Evolutionary conservation across 148 eudicot species (phyloP), one percentile per base, ranked within the genome.

Genomic region (Rhododendron simsii): DNA sequence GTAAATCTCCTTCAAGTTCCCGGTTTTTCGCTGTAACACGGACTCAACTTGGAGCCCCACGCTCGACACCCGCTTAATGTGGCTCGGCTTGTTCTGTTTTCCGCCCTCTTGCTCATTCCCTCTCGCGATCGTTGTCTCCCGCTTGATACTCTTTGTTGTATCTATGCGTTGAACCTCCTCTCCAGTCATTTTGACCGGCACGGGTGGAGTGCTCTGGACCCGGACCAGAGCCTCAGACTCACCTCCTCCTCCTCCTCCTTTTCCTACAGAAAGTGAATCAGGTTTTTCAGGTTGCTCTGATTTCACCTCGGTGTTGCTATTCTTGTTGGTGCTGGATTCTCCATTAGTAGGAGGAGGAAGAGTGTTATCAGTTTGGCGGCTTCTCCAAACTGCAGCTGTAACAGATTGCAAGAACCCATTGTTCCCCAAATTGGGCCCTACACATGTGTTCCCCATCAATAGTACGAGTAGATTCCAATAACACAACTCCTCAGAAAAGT

Each of bases 11-110:
- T 92, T 92, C 86, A 92, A 50, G 85, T 88, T 92, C 35, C 79
- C 93, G 0, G 94, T 92, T 83, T 88, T 91, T 33, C 91, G 82
- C 83, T 90, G 91, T 48, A 92, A 84, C 50, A 92, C 94, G 0
- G 94, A 91, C 14, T 91, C 92, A 4, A 87, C 81, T 71, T 87
- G 90, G 3, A 92, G 92, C 10, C 94, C 94, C 33, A 84, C 85
- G 78, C 92, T 88, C 0, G 91, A 80, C 21, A 76, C 80, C 81
- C 92, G 59, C 87, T 89, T 92, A 51, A 91, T 16, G 8, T 92
- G 88, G 10, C 65, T 81, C 5, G 85, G 89, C 81, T 83, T 88
- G 28, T 48, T 84, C 50, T 78, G 69, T 50, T 78, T 83, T 7
- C 51, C 83, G 2, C 3, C 87, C 45, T 80, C 78, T 37, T 77